Evolutionary conservation across 345 rosid genomes (phyloP), one percentile per base, ranked within the genome.

Genomic region (Raphanus raphanistrum): DNA sequence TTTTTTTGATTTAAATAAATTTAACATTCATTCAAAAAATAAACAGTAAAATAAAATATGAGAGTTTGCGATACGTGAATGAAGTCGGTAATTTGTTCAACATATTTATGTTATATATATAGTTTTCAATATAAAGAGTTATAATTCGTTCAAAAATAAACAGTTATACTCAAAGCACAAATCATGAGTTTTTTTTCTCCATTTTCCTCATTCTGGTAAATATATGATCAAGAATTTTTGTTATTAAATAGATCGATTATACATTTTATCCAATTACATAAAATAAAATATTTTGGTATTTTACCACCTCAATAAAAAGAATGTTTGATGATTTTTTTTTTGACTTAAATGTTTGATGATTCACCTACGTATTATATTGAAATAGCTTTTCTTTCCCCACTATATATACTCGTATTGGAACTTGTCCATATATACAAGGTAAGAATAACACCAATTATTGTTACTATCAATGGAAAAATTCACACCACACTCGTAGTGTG

Each of bases 381-480:
- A 28, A 17, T 11, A 17, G 15, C 4, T 25, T 17, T 57, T 26
- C 10, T 58, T 29, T 35, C 12, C 28, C 17, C 4, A 60, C 63
- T 11, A 60, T 25, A 4, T 57, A 57, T 25, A 27, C 65, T 29
- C 65, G 3, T 61, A 29, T 21, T 21, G 21, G 65, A 29, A 61
- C 38, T 29, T 61, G 65, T 59, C 15, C n/a, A 59, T 27, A 59
- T 27, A 27, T 12, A 26, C 63, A 59, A 61, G 65, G 65, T 61
- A 61, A 61, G 11, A 61, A 61, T 29, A 61, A 61, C 65, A 61
- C 21, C 21, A 61, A 61, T 31, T 62, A 31, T 62, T 62, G 25
- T 31, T 62, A 62, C 66, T 7, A 8, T 1, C 38, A 3, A 11
- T 27, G 33, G 33, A 27, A 27, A 58, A 58, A 26, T 5, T 50